Evolutionary conservation across 1,284 basidiomycete genomes (phyloP).

Genomic region (Naganishia sp.): DNA sequence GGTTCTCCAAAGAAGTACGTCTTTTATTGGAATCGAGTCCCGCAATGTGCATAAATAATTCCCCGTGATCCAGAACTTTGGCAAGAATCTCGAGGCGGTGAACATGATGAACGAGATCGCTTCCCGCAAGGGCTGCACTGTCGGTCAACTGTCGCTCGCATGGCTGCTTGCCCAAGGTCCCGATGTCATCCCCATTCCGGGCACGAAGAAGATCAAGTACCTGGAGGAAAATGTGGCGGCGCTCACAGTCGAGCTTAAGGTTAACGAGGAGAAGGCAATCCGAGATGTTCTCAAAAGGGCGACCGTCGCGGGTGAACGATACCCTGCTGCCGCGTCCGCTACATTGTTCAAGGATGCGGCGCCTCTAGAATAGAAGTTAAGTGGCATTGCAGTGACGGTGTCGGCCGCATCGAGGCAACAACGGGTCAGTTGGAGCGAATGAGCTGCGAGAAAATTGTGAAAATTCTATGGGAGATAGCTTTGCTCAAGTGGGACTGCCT

Average conservation of each 20-base stretch:
- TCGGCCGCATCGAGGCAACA: too few species aligned
- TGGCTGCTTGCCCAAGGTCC: conserved; percentile 64
- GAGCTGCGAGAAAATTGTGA: too few species aligned
- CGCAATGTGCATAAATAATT: not conserved
- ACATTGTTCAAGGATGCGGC: conserved; percentile 14
- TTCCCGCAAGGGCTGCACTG: conserved; percentile 57
- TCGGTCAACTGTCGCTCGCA: conserved; percentile 63
- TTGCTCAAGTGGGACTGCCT: too few species aligned
- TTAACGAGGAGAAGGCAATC: conserved; percentile 53
- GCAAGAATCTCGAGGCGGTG: conserved; percentile 61
- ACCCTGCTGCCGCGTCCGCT: conserved; percentile 16
- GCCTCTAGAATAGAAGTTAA: not conserved
- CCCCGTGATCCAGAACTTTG: conserved; percentile 57
- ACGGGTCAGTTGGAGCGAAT: too few species aligned
- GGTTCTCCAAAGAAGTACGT: conserved; percentile 46
- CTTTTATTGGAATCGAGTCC: not conserved
- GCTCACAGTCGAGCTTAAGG: conserved; percentile 49
- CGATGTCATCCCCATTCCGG: conserved; percentile 62
- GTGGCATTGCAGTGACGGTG: too few species aligned
- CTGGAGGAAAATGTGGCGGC: conserved; percentile 56
- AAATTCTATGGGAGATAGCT: too few species aligned
- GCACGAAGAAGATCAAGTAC: conserved; percentile 48
- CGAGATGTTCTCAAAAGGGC: conserved; percentile 51
- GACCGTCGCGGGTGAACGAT: conserved; percentile 38
- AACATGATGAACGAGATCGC: conserved; percentile 58